A percentile compares a stretch with the other conserved stretches of the same genome.
Evolutionary conservation across 139 green algal genomes (phyloP).

Genomic region (Picochlorum costavermella): DNA sequence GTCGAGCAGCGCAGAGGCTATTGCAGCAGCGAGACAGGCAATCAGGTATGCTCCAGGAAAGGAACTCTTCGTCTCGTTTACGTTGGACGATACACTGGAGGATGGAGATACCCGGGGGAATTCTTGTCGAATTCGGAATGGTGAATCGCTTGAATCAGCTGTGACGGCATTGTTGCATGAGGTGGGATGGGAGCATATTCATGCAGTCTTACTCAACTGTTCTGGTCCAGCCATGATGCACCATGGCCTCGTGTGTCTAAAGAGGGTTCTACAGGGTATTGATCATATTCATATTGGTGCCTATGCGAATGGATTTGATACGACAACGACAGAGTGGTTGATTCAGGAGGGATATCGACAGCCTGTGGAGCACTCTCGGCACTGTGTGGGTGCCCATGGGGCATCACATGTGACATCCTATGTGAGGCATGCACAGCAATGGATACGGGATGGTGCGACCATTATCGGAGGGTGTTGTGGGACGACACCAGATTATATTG

Average conservation of each 20-base stretch:
- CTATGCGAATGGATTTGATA: slow-evolving; percentile 58
- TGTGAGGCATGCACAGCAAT: slow-evolving; percentile 23
- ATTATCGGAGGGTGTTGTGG: slow-evolving; percentile 60
- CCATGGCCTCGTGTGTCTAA: too few species aligned
- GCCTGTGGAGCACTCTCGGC: not conserved
- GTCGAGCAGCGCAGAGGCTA: slow-evolving; percentile 27
- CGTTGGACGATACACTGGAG: slow-evolving; percentile 34
- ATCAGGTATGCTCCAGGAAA: slow-evolving; percentile 17
- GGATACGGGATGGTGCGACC: slow-evolving; percentile 25
- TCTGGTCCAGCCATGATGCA: not conserved
- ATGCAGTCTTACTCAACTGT: slow-evolving; percentile 41
- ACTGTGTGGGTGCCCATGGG: not conserved
- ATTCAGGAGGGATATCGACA: not conserved
- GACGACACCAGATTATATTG: slow-evolving; percentile 42
- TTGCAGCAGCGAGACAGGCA: slow-evolving; percentile 27
- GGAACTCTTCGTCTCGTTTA: slow-evolving; percentile 47
- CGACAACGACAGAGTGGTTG: slow-evolving; percentile 50
- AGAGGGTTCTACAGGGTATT: too few species aligned
- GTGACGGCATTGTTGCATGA: not conserved
- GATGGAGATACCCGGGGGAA: not conserved
- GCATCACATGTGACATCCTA: slow-evolving; percentile 19
- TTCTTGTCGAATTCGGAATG: not conserved
- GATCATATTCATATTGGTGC: slow-evolving; percentile 25
- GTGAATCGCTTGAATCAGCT: not conserved
- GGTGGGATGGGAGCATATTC: too few species aligned